A percentile compares a stretch with the other conserved stretches of the same genome.
Evolutionary conservation across 352 stramenopile genomes (phyloP).

Genomic region (Blastocystis sp.): DNA sequence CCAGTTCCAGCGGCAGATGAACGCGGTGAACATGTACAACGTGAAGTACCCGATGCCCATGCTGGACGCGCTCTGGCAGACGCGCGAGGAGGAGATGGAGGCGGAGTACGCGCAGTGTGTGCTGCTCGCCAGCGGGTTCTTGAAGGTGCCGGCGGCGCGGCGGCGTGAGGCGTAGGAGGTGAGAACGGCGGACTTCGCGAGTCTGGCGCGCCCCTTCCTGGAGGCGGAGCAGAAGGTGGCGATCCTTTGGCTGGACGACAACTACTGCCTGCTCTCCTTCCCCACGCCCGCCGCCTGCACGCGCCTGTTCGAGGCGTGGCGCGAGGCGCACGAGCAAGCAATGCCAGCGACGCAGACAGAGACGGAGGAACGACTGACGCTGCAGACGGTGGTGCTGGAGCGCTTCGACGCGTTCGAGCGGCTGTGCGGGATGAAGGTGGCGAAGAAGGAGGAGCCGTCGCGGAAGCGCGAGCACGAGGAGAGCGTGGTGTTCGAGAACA

Average conservation of each 20-base stretch:
- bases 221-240: slow-evolving; percentile 11
- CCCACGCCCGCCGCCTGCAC: neutral
- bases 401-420: slow-evolving; percentile 21
- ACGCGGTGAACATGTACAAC: slow-evolving; percentile 55
- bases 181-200: slow-evolving; percentile 19
- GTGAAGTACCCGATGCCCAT: neutral
- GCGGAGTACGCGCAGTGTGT: neutral
- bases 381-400: neutral
- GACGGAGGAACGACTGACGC: neutral
- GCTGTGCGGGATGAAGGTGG: slow-evolving; percentile 19
- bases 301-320: slow-evolving; percentile 1
- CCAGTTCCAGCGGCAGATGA: slow-evolving; percentile 56
- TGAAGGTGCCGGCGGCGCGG: neutral
- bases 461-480: slow-evolving; percentile 8
- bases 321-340: neutral
- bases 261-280: slow-evolving; percentile 38
- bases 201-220: neutral
- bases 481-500: neutral
- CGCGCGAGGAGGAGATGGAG: slow-evolving; percentile 4
- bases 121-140: slow-evolving; percentile 29
- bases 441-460: neutral
- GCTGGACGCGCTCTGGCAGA: neutral
- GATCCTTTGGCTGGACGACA: slow-evolving; percentile 39
- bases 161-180: neutral
- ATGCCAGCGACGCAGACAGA: neutral